Evolutionary conservation across 495 filamentous ascomycete species (phyloP), one percentile per base, ranked within the genome.

Genomic region (Echria macrotheca): DNA sequence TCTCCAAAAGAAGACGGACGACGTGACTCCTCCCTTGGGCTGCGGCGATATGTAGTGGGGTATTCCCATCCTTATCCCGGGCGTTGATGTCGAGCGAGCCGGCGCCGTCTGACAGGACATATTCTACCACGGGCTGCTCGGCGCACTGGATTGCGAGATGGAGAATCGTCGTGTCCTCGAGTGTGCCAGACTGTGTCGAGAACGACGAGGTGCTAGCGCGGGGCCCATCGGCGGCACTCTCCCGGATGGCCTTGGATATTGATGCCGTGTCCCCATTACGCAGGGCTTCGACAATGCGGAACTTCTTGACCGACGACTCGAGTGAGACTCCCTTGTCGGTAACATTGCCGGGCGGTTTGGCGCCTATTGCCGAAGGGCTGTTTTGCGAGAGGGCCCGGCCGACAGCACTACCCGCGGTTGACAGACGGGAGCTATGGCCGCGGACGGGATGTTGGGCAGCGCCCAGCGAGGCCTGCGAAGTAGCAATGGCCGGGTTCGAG

Each of bases 131-230:
- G n/a, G 86, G 83, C 21, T 85, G 78, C 58, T 97, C 91, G 14
- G 94, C 94, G 59, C 93, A 98, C 64, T 97, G 93, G n/a, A 96
- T 87, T 21, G 93, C 91, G 43, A 98, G 72, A 65, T 97, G 94
- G 12, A 98, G 75, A 32, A 96, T 82, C 0, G 87, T 89, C 1
- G 90, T 93, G 31, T 91, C 89, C 33, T 89, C 86, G 14, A 91
- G 51, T 7, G 70, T 66, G 3, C 67, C 67, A 18, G 67, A 61
- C 8, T 68, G 60, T 21, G 63, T 60, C 24, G 74, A 68, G 46
- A 78, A 70, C 21, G 81, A 75, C 24, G 79, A 77, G 14, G 64
- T 76, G 63, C 77, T 80, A 47, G 72, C 64, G 37, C 75, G 71
- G 18, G 67, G 67, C 3, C 67, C 69, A 15, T 58, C 62, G 42